A percentile compares a stretch with the other conserved stretches of the same genome.
These are phyloP conservation scores for Rubia yunnanensis DNA, from an alignment of 257 asterid genomes.

Conservation along the genomic window DNA sequence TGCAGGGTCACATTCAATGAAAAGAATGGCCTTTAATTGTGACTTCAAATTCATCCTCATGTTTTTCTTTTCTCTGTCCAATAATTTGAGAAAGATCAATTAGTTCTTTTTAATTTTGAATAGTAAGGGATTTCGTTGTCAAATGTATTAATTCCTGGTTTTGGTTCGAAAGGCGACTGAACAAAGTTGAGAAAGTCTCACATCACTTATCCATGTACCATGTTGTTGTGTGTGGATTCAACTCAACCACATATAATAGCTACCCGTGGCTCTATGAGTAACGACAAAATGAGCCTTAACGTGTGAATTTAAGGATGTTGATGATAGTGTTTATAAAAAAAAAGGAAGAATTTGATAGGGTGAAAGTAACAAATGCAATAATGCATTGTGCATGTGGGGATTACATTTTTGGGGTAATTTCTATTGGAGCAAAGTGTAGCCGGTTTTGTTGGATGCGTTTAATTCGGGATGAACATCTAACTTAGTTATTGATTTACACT, in stretches of 20 bases:
- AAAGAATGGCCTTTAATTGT: not conserved
- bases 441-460: too few species aligned
- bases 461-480: too few species aligned
- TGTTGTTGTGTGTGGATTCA: not conserved
- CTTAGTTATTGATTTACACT: too few species aligned
- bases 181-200: not conserved
- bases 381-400: too few species aligned
- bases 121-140: not conserved
- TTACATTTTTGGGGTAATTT: too few species aligned
- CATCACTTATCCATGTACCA: not conserved
- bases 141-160: not conserved
- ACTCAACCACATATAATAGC: not conserved
- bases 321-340: too few species aligned
- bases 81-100: conserved; percentile 8
- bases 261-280: not conserved
- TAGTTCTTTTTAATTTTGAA: not conserved
- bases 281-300: not conserved
- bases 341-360: too few species aligned
- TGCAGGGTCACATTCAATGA: too few species aligned
- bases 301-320: too few species aligned
- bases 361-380: too few species aligned
- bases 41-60: not conserved
- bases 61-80: conserved; percentile 10
- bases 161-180: not conserved
- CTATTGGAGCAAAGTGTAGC: too few species aligned